Evolutionary conservation across 805 yeast species (phyloP).

Genomic region (Nakazawaea wyomingensis): DNA sequence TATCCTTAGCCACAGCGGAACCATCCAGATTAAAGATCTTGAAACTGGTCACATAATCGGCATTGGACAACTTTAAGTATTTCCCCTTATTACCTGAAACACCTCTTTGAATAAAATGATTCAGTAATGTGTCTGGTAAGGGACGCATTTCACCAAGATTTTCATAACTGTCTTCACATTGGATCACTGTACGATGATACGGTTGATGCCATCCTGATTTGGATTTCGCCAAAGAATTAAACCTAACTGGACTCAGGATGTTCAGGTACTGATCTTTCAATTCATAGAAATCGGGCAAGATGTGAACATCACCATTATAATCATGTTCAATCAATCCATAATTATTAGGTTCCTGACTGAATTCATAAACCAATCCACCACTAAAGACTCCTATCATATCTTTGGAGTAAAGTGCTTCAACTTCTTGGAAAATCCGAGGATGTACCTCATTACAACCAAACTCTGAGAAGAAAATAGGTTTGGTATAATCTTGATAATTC

Average conservation of each 20-base stretch:
- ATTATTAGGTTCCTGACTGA: constrained; percentile 70
- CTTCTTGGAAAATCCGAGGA: constrained; percentile 79
- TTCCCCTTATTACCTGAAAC: constrained; percentile 43
- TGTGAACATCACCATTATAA: constrained; percentile 34
- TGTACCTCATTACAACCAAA: constrained; percentile 80
- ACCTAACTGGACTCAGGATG: constrained; percentile 21
- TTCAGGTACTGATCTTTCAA: constrained; percentile 39
- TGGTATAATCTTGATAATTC: constrained; percentile 62
- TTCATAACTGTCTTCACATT: constrained; percentile 35
- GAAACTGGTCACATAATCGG: constrained; percentile 37
- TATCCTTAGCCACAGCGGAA: constrained; percentile 19
- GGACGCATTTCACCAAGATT: constrained; percentile 34
- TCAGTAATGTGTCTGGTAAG: constrained; percentile 39
- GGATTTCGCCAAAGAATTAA: constrained; percentile 19
- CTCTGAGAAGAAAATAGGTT: constrained; percentile 87
- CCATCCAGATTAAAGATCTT: constrained; percentile 43
- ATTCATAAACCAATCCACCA: constrained; percentile 85
- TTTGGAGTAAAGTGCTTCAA: constrained; percentile 59
- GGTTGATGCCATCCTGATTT: constrained; percentile 18
- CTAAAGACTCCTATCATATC: constrained; percentile 74
- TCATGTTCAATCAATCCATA: constrained; percentile 65
- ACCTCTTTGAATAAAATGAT: constrained; percentile 42
- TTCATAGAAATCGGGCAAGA: constrained; percentile 38
- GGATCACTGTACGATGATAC: constrained; percentile 14
- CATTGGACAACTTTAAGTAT: constrained; percentile 38